Percentiles rank a stretch among this genome's conserved stretches.
phyloP scores from a whole-genome alignment of 306 rosid species.

The Casuarina glauca region DNA sequence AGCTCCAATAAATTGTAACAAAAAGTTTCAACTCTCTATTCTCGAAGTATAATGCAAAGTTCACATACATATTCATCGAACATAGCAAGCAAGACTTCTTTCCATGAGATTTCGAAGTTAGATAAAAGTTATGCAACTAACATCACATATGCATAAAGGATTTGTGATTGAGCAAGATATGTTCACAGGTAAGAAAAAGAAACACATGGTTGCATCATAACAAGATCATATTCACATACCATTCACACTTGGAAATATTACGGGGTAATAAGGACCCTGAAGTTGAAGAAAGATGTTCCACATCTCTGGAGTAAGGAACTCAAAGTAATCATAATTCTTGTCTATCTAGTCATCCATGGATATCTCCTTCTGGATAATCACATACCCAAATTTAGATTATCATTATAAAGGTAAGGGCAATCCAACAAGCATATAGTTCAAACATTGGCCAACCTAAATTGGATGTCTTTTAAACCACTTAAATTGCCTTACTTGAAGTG shows the following conservation, averaged over 20 bases:
- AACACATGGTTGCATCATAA: conserved; percentile 13
- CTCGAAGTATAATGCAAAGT: neutral
- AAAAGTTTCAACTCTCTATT: neutral
- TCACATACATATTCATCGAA: neutral
- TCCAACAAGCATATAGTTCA: conserved; percentile 79
- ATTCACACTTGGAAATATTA: conserved; percentile 93
- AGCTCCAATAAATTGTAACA: conserved; percentile 85
- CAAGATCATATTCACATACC: conserved; percentile 44
- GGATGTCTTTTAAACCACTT: conserved; percentile 76
- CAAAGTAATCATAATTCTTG: conserved; percentile 74
- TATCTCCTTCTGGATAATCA: conserved; percentile 93
- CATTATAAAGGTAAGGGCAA: conserved; percentile 83
- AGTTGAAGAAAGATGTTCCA: conserved; percentile 90
- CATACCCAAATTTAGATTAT: conserved; percentile 84
- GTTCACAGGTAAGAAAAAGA: conserved; percentile 5
- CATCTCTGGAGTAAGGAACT: conserved; percentile 92
- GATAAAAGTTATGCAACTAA: neutral
- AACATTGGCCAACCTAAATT: conserved; percentile 66
- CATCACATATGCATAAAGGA: neutral
- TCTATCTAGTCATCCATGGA: conserved; percentile 74
- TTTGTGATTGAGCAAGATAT: conserved; percentile 4
- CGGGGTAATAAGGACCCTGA: conserved; percentile 98
- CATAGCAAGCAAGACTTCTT: conserved; percentile 4
- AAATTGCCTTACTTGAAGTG: no score
- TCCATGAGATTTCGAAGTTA: neutral